Percentiles rank a stretch among this genome's conserved stretches.
phyloP scores from a whole-genome alignment of 2,329 filamentous ascomycete genomes.

The Exophiala alcalophila region DNA sequence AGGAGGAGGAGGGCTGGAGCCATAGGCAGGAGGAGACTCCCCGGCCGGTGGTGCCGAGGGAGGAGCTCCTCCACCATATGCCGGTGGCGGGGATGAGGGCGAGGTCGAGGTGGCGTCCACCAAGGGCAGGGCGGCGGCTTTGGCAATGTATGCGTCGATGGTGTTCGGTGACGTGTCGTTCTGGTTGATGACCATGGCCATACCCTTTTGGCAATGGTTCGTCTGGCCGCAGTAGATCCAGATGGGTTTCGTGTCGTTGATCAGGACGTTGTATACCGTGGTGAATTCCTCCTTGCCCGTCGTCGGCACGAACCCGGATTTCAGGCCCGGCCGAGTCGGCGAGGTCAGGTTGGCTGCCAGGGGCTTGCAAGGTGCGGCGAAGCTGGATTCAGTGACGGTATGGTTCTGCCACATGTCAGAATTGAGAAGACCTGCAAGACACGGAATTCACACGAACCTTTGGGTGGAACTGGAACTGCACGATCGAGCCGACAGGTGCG shows the following conservation, averaged over 20 bases:
- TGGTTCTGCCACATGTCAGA: constrained; percentile 56
- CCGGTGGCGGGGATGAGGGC: constrained; percentile 3
- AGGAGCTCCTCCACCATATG: constrained; percentile 3
- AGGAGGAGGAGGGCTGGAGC: too few species aligned
- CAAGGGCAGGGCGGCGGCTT: constrained; percentile 24
- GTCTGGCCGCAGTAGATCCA: constrained; percentile 77
- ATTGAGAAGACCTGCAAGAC: background rate
- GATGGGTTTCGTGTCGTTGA: constrained; percentile 67
- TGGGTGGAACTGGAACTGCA: constrained; percentile 52
- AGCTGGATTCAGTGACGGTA: constrained; percentile 74
- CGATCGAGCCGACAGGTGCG: constrained; percentile 56
- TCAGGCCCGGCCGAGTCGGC: constrained; percentile 51
- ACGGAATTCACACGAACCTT: constrained; percentile 36
- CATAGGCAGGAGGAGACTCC: constrained; percentile 4
- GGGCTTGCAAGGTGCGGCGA: constrained; percentile 67
- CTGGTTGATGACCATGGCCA: constrained; percentile 71
- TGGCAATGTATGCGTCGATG: constrained; percentile 28
- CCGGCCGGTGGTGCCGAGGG: constrained; percentile 3
- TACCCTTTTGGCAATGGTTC: constrained; percentile 71
- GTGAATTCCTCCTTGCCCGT: constrained; percentile 50
- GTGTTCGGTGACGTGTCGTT: constrained; percentile 26
- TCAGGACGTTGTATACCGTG: constrained; percentile 67
- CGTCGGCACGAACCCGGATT: constrained; percentile 53
- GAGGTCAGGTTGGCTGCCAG: constrained; percentile 50
- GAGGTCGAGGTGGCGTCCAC: constrained; percentile 5